Evolutionary conservation across 1,284 basidiomycete genomes (phyloP), one percentile per base, ranked within the genome.

Genomic region (Pseudozyma flocculosa): DNA sequence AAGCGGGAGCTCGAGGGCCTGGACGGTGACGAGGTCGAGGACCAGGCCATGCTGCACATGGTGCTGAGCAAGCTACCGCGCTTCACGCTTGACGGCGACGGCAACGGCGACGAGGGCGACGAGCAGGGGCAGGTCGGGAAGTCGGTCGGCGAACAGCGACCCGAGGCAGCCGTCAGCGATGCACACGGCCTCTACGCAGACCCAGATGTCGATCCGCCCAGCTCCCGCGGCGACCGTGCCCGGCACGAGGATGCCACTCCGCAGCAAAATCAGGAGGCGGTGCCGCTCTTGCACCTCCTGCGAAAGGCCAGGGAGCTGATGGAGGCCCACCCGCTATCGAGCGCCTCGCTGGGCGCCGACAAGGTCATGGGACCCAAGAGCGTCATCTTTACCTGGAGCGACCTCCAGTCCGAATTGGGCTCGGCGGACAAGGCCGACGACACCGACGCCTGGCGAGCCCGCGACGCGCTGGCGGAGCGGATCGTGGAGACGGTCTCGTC

Each of bases 41-140:
- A 75, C 48, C 43, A 66, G 36, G 50, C 69, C 2, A 54, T 63
- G 54, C 26, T 73, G 40, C 73, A 75, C 48, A 49, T 54, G 13
- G 34, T 49, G 2, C 48, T 74, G 8, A 42, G 55, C 2, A 50
- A 45, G 43, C 44, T 70, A 42, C 67, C 69, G 2, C 7, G 5
- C 1, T 40, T 59, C 23, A 15, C 14, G 10, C 19, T 44, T 17
- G 54, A 48, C 40, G 26, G 11, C 29, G 17, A 14, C 19, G 40
- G 29, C 29, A 18, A 15, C 15, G 40, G 22, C 13, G 26, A 38
- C 9, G 21, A 19, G 5, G 34, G 40, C n/a, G n/a, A 46, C 2
- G n/a, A n/a, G n/a, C n/a, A n/a, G n/a, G n/a, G n/a, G n/a, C n/a
- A n/a, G n/a, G n/a, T n/a, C n/a, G n/a, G n/a, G n/a, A n/a, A n/a